These are phyloP conservation scores for Candolleomyces efflorescens DNA, from an alignment of 768 basidiomycete species.

Conservation along the genomic window DNA sequence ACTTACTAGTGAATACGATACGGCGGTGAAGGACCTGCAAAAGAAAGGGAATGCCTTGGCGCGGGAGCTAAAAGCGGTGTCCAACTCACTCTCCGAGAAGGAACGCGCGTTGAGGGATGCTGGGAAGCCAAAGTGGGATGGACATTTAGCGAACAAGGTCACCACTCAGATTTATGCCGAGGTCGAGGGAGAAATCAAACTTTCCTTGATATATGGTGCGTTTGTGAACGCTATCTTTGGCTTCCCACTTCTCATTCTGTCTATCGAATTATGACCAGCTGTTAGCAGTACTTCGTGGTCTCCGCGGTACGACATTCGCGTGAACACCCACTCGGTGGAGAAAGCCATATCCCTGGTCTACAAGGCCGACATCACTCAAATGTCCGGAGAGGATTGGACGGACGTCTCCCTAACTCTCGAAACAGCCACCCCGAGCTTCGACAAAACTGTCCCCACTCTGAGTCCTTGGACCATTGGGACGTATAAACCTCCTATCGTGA, in stretches of 20 bases:
- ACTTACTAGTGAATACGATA: too few relatives aligned
- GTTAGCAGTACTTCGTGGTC: conserved; percentile 28
- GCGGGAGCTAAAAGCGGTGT: too few relatives aligned
- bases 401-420: conserved; percentile 35
- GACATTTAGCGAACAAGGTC: too few relatives aligned
- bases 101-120: too few relatives aligned
- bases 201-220: conserved; percentile 36
- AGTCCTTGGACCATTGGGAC: conserved; percentile 26
- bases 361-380: conserved; percentile 35
- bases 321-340: conserved; percentile 30
- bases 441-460: conserved; percentile 27
- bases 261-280: too few relatives aligned
- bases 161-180: conserved; percentile 26
- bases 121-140: too few relatives aligned
- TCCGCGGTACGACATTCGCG: conserved; percentile 35
- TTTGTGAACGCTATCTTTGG: neutral
- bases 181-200: conserved; percentile 28
- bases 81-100: conserved; percentile 8
- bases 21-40: too few relatives aligned
- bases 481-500: neutral
- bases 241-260: neutral
- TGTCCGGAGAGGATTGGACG: conserved; percentile 39
- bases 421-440: conserved; percentile 35
- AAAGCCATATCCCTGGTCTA: conserved; percentile 30
- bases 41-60: too few relatives aligned